Evolutionary conservation across 2,329 filamentous ascomycete species (phyloP), one percentile per base, ranked within the genome.

Genomic region (Albophoma yamanashiensis): DNA sequence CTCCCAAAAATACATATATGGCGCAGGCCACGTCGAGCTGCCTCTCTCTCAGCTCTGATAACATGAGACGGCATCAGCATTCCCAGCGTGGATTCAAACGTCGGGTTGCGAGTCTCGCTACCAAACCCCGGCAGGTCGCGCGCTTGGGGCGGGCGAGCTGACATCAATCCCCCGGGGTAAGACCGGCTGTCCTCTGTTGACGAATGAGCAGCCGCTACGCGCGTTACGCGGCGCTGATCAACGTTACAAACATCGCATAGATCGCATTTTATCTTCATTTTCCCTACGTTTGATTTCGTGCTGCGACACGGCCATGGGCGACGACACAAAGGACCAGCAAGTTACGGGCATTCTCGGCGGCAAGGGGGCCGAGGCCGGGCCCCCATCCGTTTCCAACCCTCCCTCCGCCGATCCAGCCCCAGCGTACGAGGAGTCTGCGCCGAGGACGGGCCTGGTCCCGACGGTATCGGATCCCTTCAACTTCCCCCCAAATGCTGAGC

Each of bases 381-480:
- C 59, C 27, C 15, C 55, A 31, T n/a, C 43, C 8, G 47, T 43
- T 17, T 40, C 56, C 59, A 14, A 43, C 27, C 20, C 55, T 45
- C 59, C 39, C 2, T 43, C 53, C 0, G 20, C 59, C 4, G 58
- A 62, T n/a, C 57, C 58, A 3, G 47, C 58, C 12, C 60, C 63
- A 5, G 59, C 61, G 6, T 63, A 64, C 14, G 42, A 61, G 25
- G 62, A 60, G 40, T 47, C 58, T 15, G 56, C 58, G 3, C 7
- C 38, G 9, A 36, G 56, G 7, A 40, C 56, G 14, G 62, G 56
- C 7, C 42, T n/a, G 3, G 55, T 57, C 12, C 63, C 63, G 8
- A 64, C 63, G 36, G 53, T 63, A 11, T 55, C 60, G 9, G 58
- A 62, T 20, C 76, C 76, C 1, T 78, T 78, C 64, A 69, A 74